These are phyloP conservation scores for Cadophora sp. DNA, from an alignment of 2,329 filamentous ascomycete genomes.

Conservation along the genomic window DNA sequence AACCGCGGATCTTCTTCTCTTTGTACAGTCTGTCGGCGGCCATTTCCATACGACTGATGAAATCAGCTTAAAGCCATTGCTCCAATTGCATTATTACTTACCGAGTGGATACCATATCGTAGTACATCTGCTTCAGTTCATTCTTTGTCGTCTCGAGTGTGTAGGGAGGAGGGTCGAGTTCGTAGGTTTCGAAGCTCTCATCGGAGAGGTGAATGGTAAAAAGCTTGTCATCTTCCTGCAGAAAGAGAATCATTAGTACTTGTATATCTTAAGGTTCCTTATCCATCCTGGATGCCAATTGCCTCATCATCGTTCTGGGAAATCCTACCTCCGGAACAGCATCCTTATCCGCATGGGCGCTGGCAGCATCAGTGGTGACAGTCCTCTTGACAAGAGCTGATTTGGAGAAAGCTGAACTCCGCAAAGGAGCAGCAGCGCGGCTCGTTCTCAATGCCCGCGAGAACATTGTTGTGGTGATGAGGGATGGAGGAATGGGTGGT, in stretches of 20 bases:
- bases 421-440: conserved; percentile 64
- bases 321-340: conserved; percentile 68
- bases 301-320: neutral
- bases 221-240: conserved; percentile 87
- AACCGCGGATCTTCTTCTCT: conserved; percentile 99
- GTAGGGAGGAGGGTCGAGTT: conserved; percentile 95
- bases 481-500: conserved; percentile 9
- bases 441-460: conserved; percentile 72
- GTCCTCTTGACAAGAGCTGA: conserved; percentile 59
- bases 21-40: conserved; percentile 98
- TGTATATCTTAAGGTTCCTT: neutral
- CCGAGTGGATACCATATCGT: conserved; percentile 94
- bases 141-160: conserved; percentile 94
- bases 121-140: conserved; percentile 99
- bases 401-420: conserved; percentile 42
- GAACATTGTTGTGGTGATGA: conserved; percentile 63
- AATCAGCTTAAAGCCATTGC: conserved; percentile 22
- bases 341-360: conserved; percentile 83
- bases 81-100: conserved; percentile 55
- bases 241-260: conserved; percentile 13
- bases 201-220: conserved; percentile 94
- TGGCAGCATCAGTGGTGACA: conserved; percentile 96
- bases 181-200: conserved; percentile 99
- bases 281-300: conserved; percentile 22
- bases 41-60: conserved; percentile 95